A percentile compares a stretch with the other conserved stretches of the same genome.
These are phyloP conservation scores for Mollisiaceae sp. DNA, from an alignment of 2,329 filamentous ascomycete species.

Conservation along the genomic window DNA sequence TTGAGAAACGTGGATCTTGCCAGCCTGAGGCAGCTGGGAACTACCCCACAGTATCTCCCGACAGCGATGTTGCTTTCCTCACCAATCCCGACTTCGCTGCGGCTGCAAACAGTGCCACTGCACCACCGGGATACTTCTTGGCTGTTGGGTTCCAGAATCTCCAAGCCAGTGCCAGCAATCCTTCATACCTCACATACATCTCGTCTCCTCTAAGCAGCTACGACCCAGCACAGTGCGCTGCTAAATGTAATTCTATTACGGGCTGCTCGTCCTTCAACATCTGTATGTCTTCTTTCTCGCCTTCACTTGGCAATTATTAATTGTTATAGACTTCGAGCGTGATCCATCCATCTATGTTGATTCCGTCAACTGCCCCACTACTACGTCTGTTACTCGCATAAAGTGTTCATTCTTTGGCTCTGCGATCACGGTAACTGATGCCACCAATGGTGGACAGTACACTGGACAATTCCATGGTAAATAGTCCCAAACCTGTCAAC, in stretches of 20 bases:
- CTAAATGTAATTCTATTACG: slow-evolving; percentile 33
- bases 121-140: slow-evolving; percentile 41
- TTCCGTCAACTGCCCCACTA: slow-evolving; percentile 42
- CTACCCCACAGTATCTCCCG: slow-evolving; percentile 42
- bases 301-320: neutral
- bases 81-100: slow-evolving; percentile 30
- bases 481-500: neutral
- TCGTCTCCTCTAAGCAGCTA: slow-evolving; percentile 31
- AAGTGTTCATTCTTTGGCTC: slow-evolving; percentile 45
- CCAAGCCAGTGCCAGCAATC: slow-evolving; percentile 37
- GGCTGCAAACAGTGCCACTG: slow-evolving; percentile 34
- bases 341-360: slow-evolving; percentile 39
- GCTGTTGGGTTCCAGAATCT: slow-evolving; percentile 40
- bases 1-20: slow-evolving; percentile 19
- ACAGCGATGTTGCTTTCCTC: slow-evolving; percentile 43
- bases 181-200: slow-evolving; percentile 36
- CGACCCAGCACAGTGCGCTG: slow-evolving; percentile 36
- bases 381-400: slow-evolving; percentile 41
- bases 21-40: slow-evolving; percentile 32
- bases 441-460: slow-evolving; percentile 43
- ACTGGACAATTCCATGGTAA: slow-evolving; percentile 19
- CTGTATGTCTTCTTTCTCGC: slow-evolving; percentile 24
- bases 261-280: slow-evolving; percentile 43
- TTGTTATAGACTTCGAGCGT: slow-evolving; percentile 38
- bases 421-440: slow-evolving; percentile 35